Conservation (phyloP, 2,329 filamentous ascomycete species). For the Hyphodiscus sp. region DNA sequence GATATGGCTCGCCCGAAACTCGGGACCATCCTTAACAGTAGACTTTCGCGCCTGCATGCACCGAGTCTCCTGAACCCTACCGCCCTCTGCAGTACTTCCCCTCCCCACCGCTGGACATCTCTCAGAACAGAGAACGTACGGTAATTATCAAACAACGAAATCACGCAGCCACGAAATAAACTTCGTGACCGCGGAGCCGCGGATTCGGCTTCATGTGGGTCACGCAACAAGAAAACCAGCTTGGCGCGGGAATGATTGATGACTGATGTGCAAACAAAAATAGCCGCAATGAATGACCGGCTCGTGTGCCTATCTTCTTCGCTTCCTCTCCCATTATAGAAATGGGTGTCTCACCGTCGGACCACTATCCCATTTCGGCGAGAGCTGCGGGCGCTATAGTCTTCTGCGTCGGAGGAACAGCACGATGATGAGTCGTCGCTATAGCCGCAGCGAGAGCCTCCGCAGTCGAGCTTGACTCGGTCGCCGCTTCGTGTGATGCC, state of each 20-base stretch:
- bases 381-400: constrained; percentile 47
- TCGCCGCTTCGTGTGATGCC: constrained; percentile 91
- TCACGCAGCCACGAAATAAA: constrained; percentile 9
- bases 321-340: constrained; percentile 6
- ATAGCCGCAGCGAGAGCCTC: constrained; percentile 81
- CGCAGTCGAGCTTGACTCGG: constrained; percentile 93
- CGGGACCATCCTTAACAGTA: constrained; percentile 3
- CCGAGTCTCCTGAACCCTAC: constrained; percentile 8
- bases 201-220: constrained; percentile 28
- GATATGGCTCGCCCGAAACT: constrained; percentile 2
- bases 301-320: constrained; percentile 12
- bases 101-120: constrained; percentile 11
- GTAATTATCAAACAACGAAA: constrained; percentile 21
- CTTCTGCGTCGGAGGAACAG: constrained; percentile 57
- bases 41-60: constrained; percentile 11
- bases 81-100: constrained; percentile 12
- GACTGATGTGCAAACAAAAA: constrained; percentile 20
- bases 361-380: constrained; percentile 61
- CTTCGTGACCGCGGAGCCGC: constrained; percentile 17
- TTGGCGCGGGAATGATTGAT: constrained; percentile 17
- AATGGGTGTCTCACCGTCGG: constrained; percentile 23
- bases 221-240: constrained; percentile 17
- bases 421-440: constrained; percentile 64
- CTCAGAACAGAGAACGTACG: constrained; percentile 11
- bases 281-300: constrained; percentile 23